Base-by-base conservation (phyloP, 2,329 filamentous ascomycete species). In the Alternaria arborescens region DNA sequence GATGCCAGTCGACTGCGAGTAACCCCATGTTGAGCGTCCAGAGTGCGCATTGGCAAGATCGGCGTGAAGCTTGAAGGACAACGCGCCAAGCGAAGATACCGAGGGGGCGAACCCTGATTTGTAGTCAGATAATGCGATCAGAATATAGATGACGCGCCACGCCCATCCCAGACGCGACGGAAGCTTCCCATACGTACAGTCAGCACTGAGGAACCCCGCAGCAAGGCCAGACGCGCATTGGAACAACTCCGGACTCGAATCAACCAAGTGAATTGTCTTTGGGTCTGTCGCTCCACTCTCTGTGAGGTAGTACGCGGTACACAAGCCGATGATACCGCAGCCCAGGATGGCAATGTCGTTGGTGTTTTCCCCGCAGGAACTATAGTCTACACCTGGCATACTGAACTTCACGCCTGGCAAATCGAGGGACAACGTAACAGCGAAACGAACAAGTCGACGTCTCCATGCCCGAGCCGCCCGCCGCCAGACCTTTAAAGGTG, bases 181-280 rank as follows among this genome's bases (percentile, higher is more conserved):
- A 46, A 10, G 46, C 24, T 22, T 7, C 2, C 12, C 12, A 28
- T 50, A 68, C 76, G 18, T 71, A 81, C 91, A 94, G 75, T 94
- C 89, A 34, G 82, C 83, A 0, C 91, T 91, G 8, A 94, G 73
- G 71, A 94, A 94, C 0, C 91, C 91, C 18, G 85, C 92, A 0
- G 91, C 90, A 66, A 86, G 88, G 1, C 91, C 91, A 2, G 90
- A 93, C 0, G 91, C 91, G 30, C 89, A 91, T 11, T 87, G 84
- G 77, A 94, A 92, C 32, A 94, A 83, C 63, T 87, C 75, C 0
- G 82, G 75, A 5, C 85, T 84, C 6, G 85, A 80, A 68, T 89
- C 88, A 40, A 90, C 64, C 22, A 90, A 77, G 63, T 88, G 85
- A 53, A 89, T 87, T 32, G 81, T 79, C 20, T 79, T 67, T 5